Conservation (phyloP, 495 filamentous ascomycete species). For the Penicillium manginii region DNA sequence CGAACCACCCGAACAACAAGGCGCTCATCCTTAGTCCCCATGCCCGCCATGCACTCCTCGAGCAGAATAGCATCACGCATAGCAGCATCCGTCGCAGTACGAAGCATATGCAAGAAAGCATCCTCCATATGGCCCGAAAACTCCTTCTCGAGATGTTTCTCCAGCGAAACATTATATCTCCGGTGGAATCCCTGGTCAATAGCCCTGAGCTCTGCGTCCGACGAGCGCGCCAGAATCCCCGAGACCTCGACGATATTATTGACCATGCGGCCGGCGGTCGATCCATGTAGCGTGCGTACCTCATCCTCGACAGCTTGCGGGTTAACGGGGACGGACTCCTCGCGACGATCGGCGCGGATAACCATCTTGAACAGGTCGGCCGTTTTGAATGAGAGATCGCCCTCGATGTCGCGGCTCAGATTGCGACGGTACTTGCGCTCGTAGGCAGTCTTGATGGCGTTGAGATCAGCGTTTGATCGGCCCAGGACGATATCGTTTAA, state of each 20-base stretch:
- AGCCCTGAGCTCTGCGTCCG: slow-evolving; percentile 79
- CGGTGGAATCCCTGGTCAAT: slow-evolving; percentile 71
- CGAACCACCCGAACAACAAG: slow-evolving; percentile 75
- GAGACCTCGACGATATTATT: slow-evolving; percentile 80
- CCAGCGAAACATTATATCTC: slow-evolving; percentile 66
- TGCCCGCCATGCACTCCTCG: slow-evolving; percentile 83
- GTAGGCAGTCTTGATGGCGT: slow-evolving; percentile 79
- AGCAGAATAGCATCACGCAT: slow-evolving; percentile 79
- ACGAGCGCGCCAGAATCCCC: slow-evolving; percentile 70
- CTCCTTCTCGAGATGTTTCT: slow-evolving; percentile 73
- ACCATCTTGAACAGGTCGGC: slow-evolving; percentile 79
- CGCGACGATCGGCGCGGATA: slow-evolving; percentile 67
- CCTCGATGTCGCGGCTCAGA: slow-evolving; percentile 70
- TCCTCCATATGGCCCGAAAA: slow-evolving; percentile 93
- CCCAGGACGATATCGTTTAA: slow-evolving; percentile 86
- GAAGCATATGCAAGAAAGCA: slow-evolving; percentile 77
- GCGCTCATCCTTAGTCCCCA: slow-evolving; percentile 83
- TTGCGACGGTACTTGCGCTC: slow-evolving; percentile 60
- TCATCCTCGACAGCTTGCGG: slow-evolving; percentile 71
- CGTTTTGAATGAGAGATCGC: slow-evolving; percentile 84
- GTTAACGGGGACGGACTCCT: slow-evolving; percentile 74
- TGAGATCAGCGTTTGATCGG: slow-evolving; percentile 81
- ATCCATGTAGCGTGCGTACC: slow-evolving; percentile 69
- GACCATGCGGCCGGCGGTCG: slow-evolving; percentile 69
- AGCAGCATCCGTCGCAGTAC: slow-evolving; percentile 75